Evolutionary conservation across 2,329 filamentous ascomycete species (phyloP).

Genomic region (Scedosporium apiospermum): DNA sequence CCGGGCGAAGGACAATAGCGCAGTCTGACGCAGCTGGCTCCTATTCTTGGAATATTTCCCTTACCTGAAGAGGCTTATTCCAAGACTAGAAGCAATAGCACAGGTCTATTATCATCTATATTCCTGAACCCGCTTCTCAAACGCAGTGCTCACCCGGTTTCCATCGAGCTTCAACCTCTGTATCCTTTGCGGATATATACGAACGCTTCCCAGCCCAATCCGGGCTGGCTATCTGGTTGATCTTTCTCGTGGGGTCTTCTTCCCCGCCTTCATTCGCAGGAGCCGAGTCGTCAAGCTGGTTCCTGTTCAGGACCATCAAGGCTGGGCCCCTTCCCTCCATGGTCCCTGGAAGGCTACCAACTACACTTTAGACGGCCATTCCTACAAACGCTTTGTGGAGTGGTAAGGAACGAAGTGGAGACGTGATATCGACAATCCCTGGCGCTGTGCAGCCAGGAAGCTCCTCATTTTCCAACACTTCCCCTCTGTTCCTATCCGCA

Average conservation of each 20-base stretch:
- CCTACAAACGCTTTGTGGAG: too few species aligned
- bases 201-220: too few species aligned
- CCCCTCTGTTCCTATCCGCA: neutral
- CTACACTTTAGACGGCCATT: too few species aligned
- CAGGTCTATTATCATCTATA: neutral
- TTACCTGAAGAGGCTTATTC: neutral
- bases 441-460: neutral
- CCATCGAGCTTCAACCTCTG: neutral
- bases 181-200: too few species aligned
- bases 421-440: neutral
- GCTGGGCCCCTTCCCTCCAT: neutral
- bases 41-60: neutral
- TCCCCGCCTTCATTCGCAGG: neutral
- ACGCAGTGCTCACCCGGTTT: neutral
- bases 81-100: neutral
- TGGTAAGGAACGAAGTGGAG: too few species aligned
- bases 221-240: neutral
- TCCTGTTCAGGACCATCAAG: neutral
- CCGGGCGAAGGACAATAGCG: neutral
- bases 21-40: neutral
- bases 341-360: neutral
- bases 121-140: neutral
- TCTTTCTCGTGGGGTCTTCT: neutral
- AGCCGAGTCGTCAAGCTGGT: neutral
- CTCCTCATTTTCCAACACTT: neutral